Conservation (phyloP, 2,329 filamentous ascomycete species). For the Pseudogymnoascus sp. region DNA sequence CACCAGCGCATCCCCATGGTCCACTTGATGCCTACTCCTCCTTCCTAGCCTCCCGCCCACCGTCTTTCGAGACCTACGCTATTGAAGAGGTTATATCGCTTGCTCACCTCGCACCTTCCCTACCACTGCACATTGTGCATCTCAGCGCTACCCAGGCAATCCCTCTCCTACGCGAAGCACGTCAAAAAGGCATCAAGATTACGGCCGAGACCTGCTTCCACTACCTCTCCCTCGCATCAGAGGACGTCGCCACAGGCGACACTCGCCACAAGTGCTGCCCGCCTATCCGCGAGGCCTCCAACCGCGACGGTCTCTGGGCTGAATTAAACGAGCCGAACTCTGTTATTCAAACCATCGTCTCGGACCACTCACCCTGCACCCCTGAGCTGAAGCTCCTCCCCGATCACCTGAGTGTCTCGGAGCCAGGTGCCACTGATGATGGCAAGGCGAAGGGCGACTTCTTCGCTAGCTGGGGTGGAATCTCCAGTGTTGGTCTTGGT, state of each 20-base stretch:
- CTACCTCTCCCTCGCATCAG: conserved; percentile 60
- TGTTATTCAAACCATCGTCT: conserved; percentile 85
- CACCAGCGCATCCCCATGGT: conserved; percentile 62
- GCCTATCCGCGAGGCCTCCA: conserved; percentile 55
- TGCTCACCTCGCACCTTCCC: conserved; percentile 67
- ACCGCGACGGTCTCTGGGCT: conserved; percentile 62
- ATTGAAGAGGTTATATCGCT: conserved; percentile 79
- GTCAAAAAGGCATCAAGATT: conserved; percentile 55
- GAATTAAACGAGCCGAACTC: conserved; percentile 65
- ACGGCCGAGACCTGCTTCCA: conserved; percentile 73
- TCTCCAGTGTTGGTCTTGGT: conserved; percentile 86
- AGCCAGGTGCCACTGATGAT: conserved; percentile 29
- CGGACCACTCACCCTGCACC: conserved; percentile 93
- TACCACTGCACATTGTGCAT: conserved; percentile 82
- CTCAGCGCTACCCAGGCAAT: conserved; percentile 62
- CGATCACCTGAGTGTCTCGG: conserved; percentile 33
- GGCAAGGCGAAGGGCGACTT: conserved; percentile 63
- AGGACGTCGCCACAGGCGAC: conserved; percentile 58
- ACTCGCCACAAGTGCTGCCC: conserved; percentile 69
- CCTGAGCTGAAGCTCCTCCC: conserved; percentile 88
- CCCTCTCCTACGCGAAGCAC: conserved; percentile 54
- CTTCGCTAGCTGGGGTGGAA: conserved; percentile 93
- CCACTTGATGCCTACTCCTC: conserved; percentile 73
- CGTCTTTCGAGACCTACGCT: conserved; percentile 84
- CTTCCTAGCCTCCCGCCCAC: conserved; percentile 84